phyloP scores from a whole-genome alignment of 352 stramenopile species.

The Pythium dissimile region DNA sequence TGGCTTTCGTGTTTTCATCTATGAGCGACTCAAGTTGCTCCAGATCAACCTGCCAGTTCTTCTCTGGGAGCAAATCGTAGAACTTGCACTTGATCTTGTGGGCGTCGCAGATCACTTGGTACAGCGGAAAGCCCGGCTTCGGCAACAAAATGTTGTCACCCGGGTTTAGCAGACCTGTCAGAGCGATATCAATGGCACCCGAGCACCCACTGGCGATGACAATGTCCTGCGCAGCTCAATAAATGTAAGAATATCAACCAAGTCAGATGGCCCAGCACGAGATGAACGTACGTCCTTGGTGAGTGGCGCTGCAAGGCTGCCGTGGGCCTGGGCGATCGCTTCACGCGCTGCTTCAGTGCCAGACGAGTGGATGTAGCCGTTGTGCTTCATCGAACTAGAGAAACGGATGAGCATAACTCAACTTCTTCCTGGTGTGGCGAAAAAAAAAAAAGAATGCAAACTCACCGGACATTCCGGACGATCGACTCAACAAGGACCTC shows the following conservation, averaged over 20 bases:
- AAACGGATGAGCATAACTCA: too few species aligned
- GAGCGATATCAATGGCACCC: constrained; percentile 91
- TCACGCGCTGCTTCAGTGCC: constrained; percentile 80
- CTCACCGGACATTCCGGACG: constrained; percentile 58
- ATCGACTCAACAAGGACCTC: constrained; percentile 82
- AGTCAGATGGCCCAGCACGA: too few species aligned
- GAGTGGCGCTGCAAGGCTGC: constrained; percentile 42
- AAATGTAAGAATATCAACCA: too few species aligned
- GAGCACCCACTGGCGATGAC: constrained; percentile 93
- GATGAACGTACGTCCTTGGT: constrained; percentile 65
- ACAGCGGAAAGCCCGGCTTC: constrained; percentile 93
- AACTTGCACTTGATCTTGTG: constrained; percentile 90
- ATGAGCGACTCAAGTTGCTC: constrained; percentile 89
- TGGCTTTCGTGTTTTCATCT: constrained; percentile 83
- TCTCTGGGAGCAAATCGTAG: constrained; percentile 87
- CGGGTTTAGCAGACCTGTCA: constrained; percentile 88
- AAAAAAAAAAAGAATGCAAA: too few species aligned
- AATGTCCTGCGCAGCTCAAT: constrained; percentile 88
- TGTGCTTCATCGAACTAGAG: constrained; percentile 74
- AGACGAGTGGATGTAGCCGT: constrained; percentile 92
- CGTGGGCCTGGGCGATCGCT: constrained; percentile 88
- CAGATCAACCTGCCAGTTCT: constrained; percentile 93
- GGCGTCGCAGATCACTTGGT: constrained; percentile 92
- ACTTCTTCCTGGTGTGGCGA: too few species aligned
- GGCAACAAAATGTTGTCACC: constrained; percentile 92